phyloP scores from a whole-genome alignment of 164 flowering plant species.

The Nelumbo lutea region DNA sequence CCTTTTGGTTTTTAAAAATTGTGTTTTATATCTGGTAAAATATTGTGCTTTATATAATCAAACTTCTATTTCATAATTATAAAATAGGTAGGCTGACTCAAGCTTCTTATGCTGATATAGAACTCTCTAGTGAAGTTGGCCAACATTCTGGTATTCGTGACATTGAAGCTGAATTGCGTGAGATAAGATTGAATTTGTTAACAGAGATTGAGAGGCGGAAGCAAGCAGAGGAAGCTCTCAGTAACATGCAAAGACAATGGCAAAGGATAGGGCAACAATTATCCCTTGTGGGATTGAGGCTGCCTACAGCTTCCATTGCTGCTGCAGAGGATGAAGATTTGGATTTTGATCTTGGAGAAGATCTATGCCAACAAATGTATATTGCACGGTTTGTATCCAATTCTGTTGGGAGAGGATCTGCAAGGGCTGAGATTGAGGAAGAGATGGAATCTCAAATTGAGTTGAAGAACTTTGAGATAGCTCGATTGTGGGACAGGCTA shows the following conservation, averaged over 20 bases:
- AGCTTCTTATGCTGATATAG: constrained; percentile 25
- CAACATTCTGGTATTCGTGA: constrained; percentile 31
- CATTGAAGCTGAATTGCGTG: constrained; percentile 61
- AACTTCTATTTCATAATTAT: not conserved
- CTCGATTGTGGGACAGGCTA: constrained; percentile 66
- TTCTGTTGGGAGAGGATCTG: constrained; percentile 65
- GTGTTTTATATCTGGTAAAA: not conserved
- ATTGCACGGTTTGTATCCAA: constrained; percentile 63
- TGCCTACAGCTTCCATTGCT: constrained; percentile 40
- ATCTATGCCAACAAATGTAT: constrained; percentile 48
- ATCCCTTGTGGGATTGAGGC: constrained; percentile 46
- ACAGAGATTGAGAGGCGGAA: constrained; percentile 79
- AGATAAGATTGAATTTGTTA: constrained; percentile 56
- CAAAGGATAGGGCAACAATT: constrained; percentile 44
- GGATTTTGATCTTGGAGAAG: constrained; percentile 38
- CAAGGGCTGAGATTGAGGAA: constrained; percentile 68
- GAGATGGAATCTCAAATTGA: constrained; percentile 70
- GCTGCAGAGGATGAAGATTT: constrained; percentile 23
- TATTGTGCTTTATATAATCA: not conserved
- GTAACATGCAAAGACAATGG: constrained; percentile 55
- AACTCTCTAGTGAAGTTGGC: constrained; percentile 66
- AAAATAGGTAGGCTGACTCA: not conserved
- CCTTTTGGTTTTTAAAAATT: not conserved
- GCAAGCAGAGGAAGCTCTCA: constrained; percentile 69
- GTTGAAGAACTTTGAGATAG: constrained; percentile 75